Evolutionary conservation across 2,329 filamentous ascomycete genomes (phyloP), one percentile per base, ranked within the genome.

Genomic region (Cercospora brassicicola): DNA sequence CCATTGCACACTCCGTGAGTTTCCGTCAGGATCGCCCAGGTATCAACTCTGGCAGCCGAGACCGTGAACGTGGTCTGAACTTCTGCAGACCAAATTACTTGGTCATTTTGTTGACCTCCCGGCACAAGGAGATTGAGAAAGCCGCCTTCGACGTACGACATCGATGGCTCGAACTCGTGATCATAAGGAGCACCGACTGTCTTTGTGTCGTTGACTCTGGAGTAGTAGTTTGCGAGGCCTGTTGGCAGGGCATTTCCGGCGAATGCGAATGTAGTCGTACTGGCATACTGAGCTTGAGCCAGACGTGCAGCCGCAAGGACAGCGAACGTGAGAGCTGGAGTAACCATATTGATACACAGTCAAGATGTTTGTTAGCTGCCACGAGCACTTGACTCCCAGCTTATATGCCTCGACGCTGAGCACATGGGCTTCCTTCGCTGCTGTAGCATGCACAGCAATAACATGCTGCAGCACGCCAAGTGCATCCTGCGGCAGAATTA

Each of bases 71-170:
- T 45, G 3, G 67, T 71, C 15, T 56, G 51, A 15, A 71, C 59
- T 56, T 69, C 64, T n/a, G 59, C 69, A 31, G 62, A 69, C 59
- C 42, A 64, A 11, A 70, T 68, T 9, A 48, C 51, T 11, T 60
- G 36, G 33, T 67, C 51, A 33, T 39, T 59, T 20, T 65, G 59
- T 33, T 63, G 67, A 9, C 67, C 67, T 5, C 63, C 67, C 9
- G 56, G 56, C 8, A 71, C 69, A 13, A 65, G 63, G 10, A 71
- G 69, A 53, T 69, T 65, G 10, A 71, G 67, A 45, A 45, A 71
- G 20, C 67, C 67, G 28, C 48, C 64, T 30, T 64, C 31, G 7
- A 71, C 59, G 26, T 65, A 62, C 5, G 59, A 48, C 26, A 62
- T 62, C 2, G 59, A 45, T 9, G 65, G 48, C 30, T 60, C 48